Evolutionary conservation across 2,329 filamentous ascomycete species (phyloP).

Genomic region (Chalaropsis thielavioides): DNA sequence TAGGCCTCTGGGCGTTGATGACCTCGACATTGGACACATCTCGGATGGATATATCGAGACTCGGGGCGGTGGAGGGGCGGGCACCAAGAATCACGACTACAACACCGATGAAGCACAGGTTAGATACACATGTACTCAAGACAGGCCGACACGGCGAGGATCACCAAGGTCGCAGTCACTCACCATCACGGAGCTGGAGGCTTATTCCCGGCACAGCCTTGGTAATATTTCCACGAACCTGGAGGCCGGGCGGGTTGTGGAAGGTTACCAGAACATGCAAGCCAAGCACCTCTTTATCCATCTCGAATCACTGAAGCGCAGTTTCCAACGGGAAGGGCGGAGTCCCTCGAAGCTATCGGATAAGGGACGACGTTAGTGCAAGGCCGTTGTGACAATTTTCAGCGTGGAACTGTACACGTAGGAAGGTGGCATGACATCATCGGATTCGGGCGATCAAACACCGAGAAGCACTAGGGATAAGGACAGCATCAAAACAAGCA

Average conservation of each 20-base stretch:
- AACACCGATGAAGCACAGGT: not conserved
- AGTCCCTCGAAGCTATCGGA: not conserved
- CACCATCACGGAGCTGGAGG: conserved; percentile 59
- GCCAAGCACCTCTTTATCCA: conserved; percentile 49
- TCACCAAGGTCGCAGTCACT: conserved; percentile 19
- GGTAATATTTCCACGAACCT: conserved; percentile 56
- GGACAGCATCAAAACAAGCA: not conserved
- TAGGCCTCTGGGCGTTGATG: conserved; percentile 23
- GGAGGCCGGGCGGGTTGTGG: conserved; percentile 46
- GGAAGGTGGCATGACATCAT: conserved; percentile 9
- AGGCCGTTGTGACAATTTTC: not conserved
- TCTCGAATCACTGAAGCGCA: conserved; percentile 3
- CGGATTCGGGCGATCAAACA: not conserved
- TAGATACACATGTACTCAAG: not conserved
- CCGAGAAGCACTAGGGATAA: not conserved
- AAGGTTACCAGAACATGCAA: conserved; percentile 63
- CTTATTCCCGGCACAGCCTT: conserved; percentile 52
- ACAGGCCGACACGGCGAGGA: conserved; percentile 3
- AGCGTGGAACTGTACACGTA: not conserved
- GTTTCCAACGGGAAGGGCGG: not conserved
- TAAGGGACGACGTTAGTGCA: not conserved
- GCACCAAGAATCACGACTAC: conserved; percentile 7
- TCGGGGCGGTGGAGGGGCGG: conserved; percentile 19
- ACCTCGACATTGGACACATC: conserved; percentile 31
- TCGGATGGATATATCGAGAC: conserved; percentile 26